Conservation (phyloP, 2,329 filamentous ascomycete species). For the Aureobasidium sp. region DNA sequence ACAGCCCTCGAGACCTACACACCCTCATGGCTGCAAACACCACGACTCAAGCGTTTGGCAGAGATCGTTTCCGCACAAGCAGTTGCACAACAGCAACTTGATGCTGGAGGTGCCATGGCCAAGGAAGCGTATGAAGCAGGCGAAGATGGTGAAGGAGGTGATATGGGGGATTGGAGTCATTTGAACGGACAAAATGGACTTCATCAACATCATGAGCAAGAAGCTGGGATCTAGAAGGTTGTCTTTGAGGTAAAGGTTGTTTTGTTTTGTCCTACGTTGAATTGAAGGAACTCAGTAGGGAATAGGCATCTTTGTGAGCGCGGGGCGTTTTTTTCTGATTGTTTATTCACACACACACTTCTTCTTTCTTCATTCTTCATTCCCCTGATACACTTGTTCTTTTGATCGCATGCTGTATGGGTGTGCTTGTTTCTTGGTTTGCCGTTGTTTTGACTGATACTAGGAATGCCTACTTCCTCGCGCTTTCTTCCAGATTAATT, state of each 20-base stretch:
- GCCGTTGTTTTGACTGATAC: not conserved
- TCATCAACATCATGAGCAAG: conserved; percentile 15
- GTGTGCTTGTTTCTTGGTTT: too few species aligned
- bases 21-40: conserved; percentile 98
- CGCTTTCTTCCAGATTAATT: too few species aligned
- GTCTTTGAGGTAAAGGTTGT: too few species aligned
- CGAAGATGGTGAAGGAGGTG: conserved; percentile 14
- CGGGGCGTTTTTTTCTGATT: too few species aligned
- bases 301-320: too few species aligned
- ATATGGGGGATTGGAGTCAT: conserved; percentile 20
- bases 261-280: too few species aligned
- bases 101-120: conserved; percentile 29
- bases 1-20: conserved; percentile 98
- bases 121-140: conserved; percentile 14
- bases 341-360: too few species aligned
- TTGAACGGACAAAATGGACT: conserved; percentile 19
- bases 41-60: conserved; percentile 93
- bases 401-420: not conserved
- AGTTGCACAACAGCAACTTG: conserved; percentile 73
- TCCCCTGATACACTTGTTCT: not conserved
- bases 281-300: too few species aligned
- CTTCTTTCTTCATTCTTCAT: not conserved
- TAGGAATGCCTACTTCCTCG: not conserved
- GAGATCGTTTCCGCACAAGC: conserved; percentile 98
- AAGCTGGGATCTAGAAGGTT: conserved; percentile 20